phyloP scores from a whole-genome alignment of 257 asterid species.

The Primulina tabacum region DNA sequence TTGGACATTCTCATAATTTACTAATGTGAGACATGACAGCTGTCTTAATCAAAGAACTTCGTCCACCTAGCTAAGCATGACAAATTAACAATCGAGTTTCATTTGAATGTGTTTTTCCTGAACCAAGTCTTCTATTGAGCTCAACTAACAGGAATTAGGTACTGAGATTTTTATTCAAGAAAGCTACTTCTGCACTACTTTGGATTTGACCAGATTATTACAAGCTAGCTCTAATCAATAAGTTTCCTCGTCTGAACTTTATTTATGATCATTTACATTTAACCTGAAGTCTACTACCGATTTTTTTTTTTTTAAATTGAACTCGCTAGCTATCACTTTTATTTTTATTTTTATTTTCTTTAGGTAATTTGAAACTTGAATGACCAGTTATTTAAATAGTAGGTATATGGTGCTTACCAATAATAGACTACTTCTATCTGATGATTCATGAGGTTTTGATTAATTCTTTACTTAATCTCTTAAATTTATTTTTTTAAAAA shows the following conservation, averaged over 20 bases:
- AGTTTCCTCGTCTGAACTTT: neutral
- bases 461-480: too few relatives aligned
- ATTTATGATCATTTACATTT: neutral
- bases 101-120: neutral
- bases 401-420: neutral
- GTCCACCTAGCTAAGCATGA: neutral
- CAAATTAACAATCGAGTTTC: neutral
- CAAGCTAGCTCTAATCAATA: neutral
- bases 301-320: too few relatives aligned
- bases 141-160: conserved; percentile 36
- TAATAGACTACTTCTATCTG: neutral
- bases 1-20: neutral
- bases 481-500: too few relatives aligned
- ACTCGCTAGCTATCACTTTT: too few relatives aligned
- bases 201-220: conserved; percentile 4
- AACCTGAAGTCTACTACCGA: too few relatives aligned
- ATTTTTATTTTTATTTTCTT: too few relatives aligned
- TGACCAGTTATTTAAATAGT: too few relatives aligned
- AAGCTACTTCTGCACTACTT: conserved; percentile 12
- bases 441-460: neutral
- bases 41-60: neutral
- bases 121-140: conserved; percentile 25
- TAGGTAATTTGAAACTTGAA: too few relatives aligned
- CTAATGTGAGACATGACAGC: conserved; percentile 7
- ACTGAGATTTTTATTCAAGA: conserved; percentile 18